phyloP scores from a whole-genome alignment of 2,329 filamentous ascomycete genomes.

The Chalaropsis ovoidea region DNA sequence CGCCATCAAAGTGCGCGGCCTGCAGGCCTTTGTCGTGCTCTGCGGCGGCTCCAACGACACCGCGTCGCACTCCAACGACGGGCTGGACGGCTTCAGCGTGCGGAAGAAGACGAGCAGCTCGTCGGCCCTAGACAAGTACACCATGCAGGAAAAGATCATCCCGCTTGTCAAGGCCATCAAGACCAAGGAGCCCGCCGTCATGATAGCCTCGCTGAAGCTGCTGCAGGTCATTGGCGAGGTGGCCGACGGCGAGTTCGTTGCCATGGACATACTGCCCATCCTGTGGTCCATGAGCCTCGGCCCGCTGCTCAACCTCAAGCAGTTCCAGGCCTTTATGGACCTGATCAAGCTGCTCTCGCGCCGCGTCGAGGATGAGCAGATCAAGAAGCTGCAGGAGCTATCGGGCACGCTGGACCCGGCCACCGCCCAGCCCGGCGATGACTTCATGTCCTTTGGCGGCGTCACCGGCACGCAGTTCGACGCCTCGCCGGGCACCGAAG shows the following conservation, averaged over 20 bases:
- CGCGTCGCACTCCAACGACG: constrained; percentile 49
- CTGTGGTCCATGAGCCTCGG: constrained; percentile 89
- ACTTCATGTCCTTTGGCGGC: constrained; percentile 61
- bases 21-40: constrained; percentile 81
- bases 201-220: constrained; percentile 83
- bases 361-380: constrained; percentile 80
- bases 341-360: constrained; percentile 71
- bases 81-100: constrained; percentile 59
- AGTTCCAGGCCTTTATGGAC: constrained; percentile 83
- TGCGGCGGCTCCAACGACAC: constrained; percentile 62
- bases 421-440: constrained; percentile 45
- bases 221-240: constrained; percentile 71
- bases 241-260: constrained; percentile 82
- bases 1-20: constrained; percentile 82
- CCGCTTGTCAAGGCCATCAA: constrained; percentile 87
- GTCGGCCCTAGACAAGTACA: constrained; percentile 89
- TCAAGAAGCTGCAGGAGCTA: constrained; percentile 76
- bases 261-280: constrained; percentile 79
- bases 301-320: constrained; percentile 73
- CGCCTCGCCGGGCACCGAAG: constrained; percentile 46
- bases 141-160: constrained; percentile 94
- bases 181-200: constrained; percentile 94
- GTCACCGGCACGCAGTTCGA: constrained; percentile 53
- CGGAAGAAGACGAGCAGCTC: constrained; percentile 53
- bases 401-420: constrained; percentile 48